A percentile compares a stretch with the other conserved stretches of the same genome.
Conservation (phyloP, 139 green algal species). For the Chlorella sorokiniana region DNA sequence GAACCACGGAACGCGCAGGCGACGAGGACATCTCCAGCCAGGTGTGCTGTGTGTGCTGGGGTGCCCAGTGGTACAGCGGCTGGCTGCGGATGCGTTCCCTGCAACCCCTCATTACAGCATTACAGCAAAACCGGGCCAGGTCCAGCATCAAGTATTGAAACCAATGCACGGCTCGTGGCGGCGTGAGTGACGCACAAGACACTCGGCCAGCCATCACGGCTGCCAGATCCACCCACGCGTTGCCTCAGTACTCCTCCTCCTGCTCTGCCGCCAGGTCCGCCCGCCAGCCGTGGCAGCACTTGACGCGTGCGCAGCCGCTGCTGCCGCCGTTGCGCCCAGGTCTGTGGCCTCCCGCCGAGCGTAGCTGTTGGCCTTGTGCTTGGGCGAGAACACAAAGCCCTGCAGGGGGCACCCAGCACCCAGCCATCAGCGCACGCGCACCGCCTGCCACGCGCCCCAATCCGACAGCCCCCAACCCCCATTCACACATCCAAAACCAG, state of each 20-base stretch:
- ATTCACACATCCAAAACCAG: not conserved
- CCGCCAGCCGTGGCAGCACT: not conserved
- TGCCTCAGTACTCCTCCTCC: conserved; percentile 20
- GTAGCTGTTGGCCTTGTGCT: conserved; percentile 80
- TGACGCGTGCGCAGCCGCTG: not conserved
- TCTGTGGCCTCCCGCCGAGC: not conserved
- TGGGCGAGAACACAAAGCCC: conserved; percentile 84
- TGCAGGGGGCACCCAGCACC: not conserved
- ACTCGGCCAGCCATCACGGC: too few species aligned
- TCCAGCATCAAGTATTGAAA: too few species aligned
- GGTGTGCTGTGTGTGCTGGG: too few species aligned
- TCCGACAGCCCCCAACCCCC: not conserved
- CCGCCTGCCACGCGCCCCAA: not conserved
- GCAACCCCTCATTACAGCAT: too few species aligned
- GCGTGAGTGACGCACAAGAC: too few species aligned
- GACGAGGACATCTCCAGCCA: too few species aligned
- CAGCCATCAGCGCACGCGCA: not conserved
- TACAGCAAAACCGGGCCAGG: too few species aligned
- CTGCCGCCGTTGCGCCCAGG: not conserved
- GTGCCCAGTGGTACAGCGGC: too few species aligned
- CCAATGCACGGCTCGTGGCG: too few species aligned
- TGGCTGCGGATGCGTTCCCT: too few species aligned
- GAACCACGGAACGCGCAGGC: too few species aligned
- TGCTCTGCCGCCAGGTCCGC: not conserved
- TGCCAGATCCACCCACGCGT: too few species aligned